Conservation (phyloP, 805 yeast genomes). For the Lachancea nothofagi region DNA sequence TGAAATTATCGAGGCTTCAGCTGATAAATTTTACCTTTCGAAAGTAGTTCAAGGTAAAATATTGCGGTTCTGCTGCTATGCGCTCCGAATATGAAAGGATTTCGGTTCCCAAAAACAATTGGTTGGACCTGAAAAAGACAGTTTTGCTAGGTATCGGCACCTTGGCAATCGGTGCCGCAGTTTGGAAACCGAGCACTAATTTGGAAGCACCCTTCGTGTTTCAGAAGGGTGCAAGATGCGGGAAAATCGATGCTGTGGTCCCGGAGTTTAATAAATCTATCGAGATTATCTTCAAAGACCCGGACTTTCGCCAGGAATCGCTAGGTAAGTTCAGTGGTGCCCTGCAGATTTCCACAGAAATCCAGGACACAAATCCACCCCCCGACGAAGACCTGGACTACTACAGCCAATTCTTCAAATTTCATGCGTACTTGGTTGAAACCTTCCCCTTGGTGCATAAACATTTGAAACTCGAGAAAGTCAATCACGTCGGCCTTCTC, state of each 20-base stretch:
- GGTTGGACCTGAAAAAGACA: not conserved
- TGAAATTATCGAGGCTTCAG: too few relatives aligned
- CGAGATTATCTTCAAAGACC: slow-evolving; percentile 30
- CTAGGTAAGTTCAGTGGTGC: slow-evolving; percentile 50
- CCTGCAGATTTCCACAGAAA: slow-evolving; percentile 58
- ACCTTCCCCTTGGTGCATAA: slow-evolving; percentile 54
- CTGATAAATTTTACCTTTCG: too few relatives aligned
- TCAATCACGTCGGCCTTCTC: slow-evolving; percentile 60
- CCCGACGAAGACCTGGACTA: slow-evolving; percentile 35
- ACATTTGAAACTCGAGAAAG: slow-evolving; percentile 44
- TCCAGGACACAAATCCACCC: slow-evolving; percentile 45
- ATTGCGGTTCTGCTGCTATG: too few relatives aligned
- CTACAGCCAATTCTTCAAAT: slow-evolving; percentile 42
- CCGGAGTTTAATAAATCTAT: slow-evolving; percentile 27
- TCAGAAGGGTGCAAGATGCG: slow-evolving; percentile 13
- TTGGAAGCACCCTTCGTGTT: not conserved
- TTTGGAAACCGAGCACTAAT: not conserved
- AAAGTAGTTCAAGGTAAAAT: too few relatives aligned
- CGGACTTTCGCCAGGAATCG: slow-evolving; percentile 35
- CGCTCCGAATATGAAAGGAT: not conserved
- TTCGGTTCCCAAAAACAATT: not conserved
- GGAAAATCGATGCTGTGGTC: slow-evolving; percentile 18
- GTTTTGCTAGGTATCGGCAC: slow-evolving; percentile 1
- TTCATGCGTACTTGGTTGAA: slow-evolving; percentile 48
- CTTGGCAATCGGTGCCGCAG: not conserved